A percentile compares a stretch with the other conserved stretches of the same genome.
Conservation (phyloP, 495 filamentous ascomycete genomes). For the Durotheca rogersii region DNA sequence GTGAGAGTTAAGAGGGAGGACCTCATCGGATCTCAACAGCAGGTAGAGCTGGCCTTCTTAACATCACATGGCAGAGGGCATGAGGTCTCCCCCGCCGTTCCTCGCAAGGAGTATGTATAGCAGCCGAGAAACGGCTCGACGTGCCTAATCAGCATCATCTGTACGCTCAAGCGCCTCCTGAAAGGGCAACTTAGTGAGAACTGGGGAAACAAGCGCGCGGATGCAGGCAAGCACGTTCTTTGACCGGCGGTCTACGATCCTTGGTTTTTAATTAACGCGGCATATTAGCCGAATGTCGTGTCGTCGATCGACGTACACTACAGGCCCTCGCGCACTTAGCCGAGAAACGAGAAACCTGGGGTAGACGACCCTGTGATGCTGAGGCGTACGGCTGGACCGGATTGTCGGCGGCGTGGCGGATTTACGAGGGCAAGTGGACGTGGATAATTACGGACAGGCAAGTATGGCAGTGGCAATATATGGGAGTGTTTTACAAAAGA, state of each 20-base stretch:
- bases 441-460: slow-evolving; percentile 13
- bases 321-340: slow-evolving; percentile 22
- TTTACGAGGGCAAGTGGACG: no score
- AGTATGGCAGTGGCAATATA: slow-evolving; percentile 5
- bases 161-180: slow-evolving; percentile 22
- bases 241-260: slow-evolving; percentile 11
- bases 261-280: slow-evolving; percentile 18
- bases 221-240: slow-evolving; percentile 1
- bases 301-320: slow-evolving; percentile 9
- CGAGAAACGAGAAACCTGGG: slow-evolving; percentile 28
- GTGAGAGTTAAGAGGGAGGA: background rate
- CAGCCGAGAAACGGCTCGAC: background rate
- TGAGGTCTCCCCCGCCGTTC: background rate
- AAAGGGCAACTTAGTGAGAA: slow-evolving; percentile 7
- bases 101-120: background rate
- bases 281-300: slow-evolving; percentile 23
- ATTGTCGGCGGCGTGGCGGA: slow-evolving; percentile 9
- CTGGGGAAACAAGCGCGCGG: slow-evolving; percentile 11
- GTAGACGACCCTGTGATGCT: slow-evolving; percentile 4
- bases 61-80: background rate
- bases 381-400: slow-evolving; percentile 15
- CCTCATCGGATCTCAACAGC: slow-evolving; percentile 1
- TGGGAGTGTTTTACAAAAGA: no score
- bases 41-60: slow-evolving; percentile 7
- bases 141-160: background rate